Percentiles rank a stretch among this genome's conserved stretches.
Conservation (phyloP, 2,329 filamentous ascomycete genomes). For the Epichloe aotearoae region DNA sequence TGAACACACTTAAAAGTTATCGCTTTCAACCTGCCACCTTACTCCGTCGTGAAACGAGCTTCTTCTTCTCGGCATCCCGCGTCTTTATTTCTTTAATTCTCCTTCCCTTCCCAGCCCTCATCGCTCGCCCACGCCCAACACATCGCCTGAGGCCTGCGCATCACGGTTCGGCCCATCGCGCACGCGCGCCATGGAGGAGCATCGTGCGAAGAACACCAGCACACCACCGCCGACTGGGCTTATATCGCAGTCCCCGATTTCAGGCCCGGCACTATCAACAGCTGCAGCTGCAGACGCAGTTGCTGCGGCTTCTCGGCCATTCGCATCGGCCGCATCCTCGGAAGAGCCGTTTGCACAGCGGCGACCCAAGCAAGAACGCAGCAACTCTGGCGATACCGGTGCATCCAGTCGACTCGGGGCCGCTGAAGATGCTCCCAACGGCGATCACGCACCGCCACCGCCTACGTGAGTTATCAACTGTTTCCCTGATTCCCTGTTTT, state of each 20-base stretch:
- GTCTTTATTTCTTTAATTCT: neutral
- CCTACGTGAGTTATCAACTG: conserved; percentile 3
- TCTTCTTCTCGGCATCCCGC: neutral
- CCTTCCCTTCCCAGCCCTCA: neutral
- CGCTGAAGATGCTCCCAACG: neutral
- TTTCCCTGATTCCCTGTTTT: neutral
- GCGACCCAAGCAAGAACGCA: conserved; percentile 1
- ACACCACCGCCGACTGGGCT: conserved; percentile 1
- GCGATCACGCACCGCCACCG: neutral
- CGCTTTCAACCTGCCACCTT: neutral
- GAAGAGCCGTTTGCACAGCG: conserved; percentile 1
- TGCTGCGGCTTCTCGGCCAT: neutral
- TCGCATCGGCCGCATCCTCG: neutral
- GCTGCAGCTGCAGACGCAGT: neutral
- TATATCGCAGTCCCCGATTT: conserved; percentile 2
- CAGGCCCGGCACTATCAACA: neutral
- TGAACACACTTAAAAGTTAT: neutral
- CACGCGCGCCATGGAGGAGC: conserved; percentile 5
- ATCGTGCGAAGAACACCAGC: conserved; percentile 1
- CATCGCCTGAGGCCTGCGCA: neutral
- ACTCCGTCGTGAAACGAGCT: neutral
- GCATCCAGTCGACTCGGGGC: neutral
- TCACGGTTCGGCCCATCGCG: neutral
- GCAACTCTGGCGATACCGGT: neutral
- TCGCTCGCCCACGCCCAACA: neutral